A percentile compares a stretch with the other conserved stretches of the same genome.
These are phyloP conservation scores for Suillus fuscotomentosus DNA, from an alignment of 768 basidiomycete genomes.

Conservation along the genomic window DNA sequence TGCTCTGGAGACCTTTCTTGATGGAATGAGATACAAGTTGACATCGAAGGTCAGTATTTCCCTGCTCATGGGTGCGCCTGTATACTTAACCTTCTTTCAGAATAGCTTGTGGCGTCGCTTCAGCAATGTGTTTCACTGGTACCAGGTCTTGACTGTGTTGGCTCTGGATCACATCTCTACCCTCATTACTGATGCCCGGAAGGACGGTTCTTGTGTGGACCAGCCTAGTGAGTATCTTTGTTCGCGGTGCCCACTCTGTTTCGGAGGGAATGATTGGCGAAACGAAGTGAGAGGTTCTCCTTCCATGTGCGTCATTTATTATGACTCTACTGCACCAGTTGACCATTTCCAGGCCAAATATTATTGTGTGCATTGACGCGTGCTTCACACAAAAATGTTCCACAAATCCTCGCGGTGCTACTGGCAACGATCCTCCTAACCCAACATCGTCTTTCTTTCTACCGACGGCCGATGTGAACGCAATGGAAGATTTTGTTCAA, in stretches of 20 bases:
- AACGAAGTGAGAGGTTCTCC: neutral
- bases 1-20: conserved; percentile 24
- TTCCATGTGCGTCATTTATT: neutral
- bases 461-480: neutral
- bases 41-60: conserved; percentile 9
- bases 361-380: conserved; percentile 32
- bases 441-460: neutral
- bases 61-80: neutral
- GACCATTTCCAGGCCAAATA: conserved; percentile 17
- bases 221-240: conserved; percentile 21
- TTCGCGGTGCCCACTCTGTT: conserved; percentile 26
- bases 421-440: conserved; percentile 2
- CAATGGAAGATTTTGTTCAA: conserved; percentile 6
- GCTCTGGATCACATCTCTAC: conserved; percentile 12
- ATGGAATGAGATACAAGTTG: conserved; percentile 18
- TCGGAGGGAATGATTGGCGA: conserved; percentile 12
- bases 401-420: conserved; percentile 11
- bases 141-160: conserved; percentile 15
- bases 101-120: conserved; percentile 23
- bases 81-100: conserved; percentile 12
- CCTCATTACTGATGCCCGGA: neutral
- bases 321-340: neutral
- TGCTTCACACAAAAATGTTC: conserved; percentile 33
- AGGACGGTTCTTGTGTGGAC: neutral
- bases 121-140: conserved; percentile 28